Evolutionary conservation across 1,284 basidiomycete species (phyloP), one percentile per base, ranked within the genome.

Genomic region (Ceratobasidium sp.): DNA sequence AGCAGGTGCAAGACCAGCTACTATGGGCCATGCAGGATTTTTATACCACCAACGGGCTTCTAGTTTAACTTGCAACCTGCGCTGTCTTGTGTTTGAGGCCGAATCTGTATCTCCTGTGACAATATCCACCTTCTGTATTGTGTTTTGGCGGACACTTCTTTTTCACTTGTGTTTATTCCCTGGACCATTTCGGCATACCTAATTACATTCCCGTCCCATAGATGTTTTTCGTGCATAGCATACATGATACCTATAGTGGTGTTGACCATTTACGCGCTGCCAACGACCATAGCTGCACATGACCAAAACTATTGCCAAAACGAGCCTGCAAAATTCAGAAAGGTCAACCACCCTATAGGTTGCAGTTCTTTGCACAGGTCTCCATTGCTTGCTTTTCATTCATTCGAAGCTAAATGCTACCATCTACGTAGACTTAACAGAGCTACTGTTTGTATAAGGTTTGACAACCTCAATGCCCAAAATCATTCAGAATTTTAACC

Each of bases 11-110:
- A 85, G 84, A 84, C 73, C 85, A 87, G 58, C 83, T 93, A 80
- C 84, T 96, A 82, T 83, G 82, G 42, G 84, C 83, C 18, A 88
- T 91, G 73, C 87, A 85, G 80, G 84, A 85, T 80, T 94, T 91
- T 85, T 93, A 92, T 84, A 82, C 82, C 33, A 82, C 39, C 23
- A 58, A 68, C 42, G 51, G 40, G 53, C 64, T 77, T 67, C 42
- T 75, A 42, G 28, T 64, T 23, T 77, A 49, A 67, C 40, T 77
- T 46, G 26, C 63, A 66, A 66, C 18, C n/a, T 63, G 73, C 64
- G 67, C 68, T 60, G 63, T 18, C 49, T 66, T 67, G 63, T 51
- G 46, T 68, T 77, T 51, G 23, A 26, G 49, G 28, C 49, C n/a
- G 28, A 28, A 51, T 63, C 58, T 33, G 44, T 69, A 51, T 55